phyloP scores from a whole-genome alignment of 768 basidiomycete genomes.

The Boletus patriciae region DNA sequence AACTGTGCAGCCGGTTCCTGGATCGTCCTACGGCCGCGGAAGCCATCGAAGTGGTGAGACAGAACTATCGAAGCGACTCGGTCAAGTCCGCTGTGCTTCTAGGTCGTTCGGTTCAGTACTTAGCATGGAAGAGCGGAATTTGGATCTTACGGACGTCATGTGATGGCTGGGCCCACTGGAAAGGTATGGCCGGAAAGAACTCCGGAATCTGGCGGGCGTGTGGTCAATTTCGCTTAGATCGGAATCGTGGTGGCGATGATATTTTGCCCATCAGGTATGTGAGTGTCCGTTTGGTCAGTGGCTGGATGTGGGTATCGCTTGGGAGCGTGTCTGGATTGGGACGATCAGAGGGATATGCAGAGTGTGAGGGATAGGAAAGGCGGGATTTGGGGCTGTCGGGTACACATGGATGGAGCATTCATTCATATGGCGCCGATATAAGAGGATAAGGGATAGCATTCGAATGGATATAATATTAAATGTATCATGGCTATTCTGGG shows the following conservation, averaged over 20 bases:
- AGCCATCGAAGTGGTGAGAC: slow-evolving; percentile 8
- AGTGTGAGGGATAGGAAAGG: not conserved
- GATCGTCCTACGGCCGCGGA: slow-evolving; percentile 36
- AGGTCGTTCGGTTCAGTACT: not conserved
- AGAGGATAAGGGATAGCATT: slow-evolving; percentile 12
- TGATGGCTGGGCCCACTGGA: not conserved
- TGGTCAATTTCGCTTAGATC: slow-evolving; percentile 35
- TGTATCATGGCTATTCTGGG: slow-evolving; percentile 21
- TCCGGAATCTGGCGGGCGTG: slow-evolving; percentile 12
- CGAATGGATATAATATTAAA: slow-evolving; percentile 9
- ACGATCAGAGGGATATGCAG: not conserved
- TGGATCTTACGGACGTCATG: not conserved
- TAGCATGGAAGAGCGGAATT: not conserved
- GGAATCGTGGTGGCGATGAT: slow-evolving; percentile 27
- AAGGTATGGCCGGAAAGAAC: slow-evolving; percentile 11
- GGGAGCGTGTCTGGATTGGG: not conserved
- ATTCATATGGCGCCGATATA: slow-evolving; percentile 9
- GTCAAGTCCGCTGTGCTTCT: not conserved
- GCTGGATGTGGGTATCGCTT: not conserved
- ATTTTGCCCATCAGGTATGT: slow-evolving; percentile 14
- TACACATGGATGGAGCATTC: not conserved
- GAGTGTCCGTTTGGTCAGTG: slow-evolving; percentile 2
- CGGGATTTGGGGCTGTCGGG: not conserved
- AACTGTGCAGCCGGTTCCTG: slow-evolving; percentile 25
- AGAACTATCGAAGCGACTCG: slow-evolving; percentile 4